Base-by-base conservation (phyloP, 345 rosid species). In the Corymbia maculata region DNA sequence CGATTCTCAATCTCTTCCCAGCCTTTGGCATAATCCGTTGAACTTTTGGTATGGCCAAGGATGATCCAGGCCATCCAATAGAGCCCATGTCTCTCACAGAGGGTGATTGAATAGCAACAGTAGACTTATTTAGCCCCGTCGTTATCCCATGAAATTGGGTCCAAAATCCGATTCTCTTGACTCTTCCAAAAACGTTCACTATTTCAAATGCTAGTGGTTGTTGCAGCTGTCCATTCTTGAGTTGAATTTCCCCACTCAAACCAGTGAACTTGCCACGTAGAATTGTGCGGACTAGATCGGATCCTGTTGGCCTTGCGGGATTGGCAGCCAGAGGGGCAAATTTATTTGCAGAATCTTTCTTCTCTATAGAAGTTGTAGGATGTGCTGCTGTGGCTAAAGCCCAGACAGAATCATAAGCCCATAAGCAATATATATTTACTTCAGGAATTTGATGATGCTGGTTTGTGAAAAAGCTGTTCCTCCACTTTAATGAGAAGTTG, bases 391-490 rank as follows among this genome's bases (percentile, higher is more conserved):
- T 53, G 26, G 93, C 95, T 53, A 94, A 50, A 10, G 92, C 94
- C 75, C 45, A 52, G 4, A 90, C 85, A 55, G 94, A 91, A 87
- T 94, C 96, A 87, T 94, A 93, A 0, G 91, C 91, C 93, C 88
- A 90, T 28, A 91, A 61, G 45, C 91, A 90, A 51, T 85, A 85
- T 13, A 79, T 24, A 87, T 88, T 89, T 47, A 85, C 28, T 9
- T 57, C 64, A 57, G 64, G 64, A 57, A 24, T 57, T 22, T 9
- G 64, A 22, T 9, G 64, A 57, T 57, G 64, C n/a, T 57, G 64
- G 64, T 57, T 57, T 24, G 0, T 22, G 6, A 57, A 57, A 9
- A 4, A 9, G 28, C 1, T 9, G 12, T 57, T 57, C 5, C 26
- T 55, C 61, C 61, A 55, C 6, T 22, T 57, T 28, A 22, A 0